Percentiles rank a stretch among this genome's conserved stretches.
These are phyloP conservation scores for Cnidoscolus chayamansa DNA, from an alignment of 441 rosid genomes.

Conservation along the genomic window DNA sequence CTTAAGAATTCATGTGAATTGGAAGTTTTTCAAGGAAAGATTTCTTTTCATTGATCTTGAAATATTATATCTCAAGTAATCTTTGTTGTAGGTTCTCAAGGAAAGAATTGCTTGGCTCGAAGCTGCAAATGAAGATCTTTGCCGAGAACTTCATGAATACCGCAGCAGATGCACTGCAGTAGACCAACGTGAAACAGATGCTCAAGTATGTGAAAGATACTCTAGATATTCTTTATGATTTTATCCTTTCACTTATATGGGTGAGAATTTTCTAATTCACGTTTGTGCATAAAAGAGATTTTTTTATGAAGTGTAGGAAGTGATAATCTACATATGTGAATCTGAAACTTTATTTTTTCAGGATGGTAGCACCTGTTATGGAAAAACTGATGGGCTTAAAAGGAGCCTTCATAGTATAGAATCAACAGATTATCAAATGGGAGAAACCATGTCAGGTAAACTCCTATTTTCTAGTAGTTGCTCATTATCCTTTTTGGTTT, in stretches of 20 bases:
- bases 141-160: slow-evolving; percentile 85
- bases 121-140: slow-evolving; percentile 88
- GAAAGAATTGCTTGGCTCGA: slow-evolving; percentile 94
- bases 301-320: neutral
- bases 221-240: slow-evolving; percentile 11
- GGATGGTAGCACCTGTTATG: slow-evolving; percentile 65
- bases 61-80: slow-evolving; percentile 7
- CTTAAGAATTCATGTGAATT: neutral
- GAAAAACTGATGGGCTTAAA: slow-evolving; percentile 73
- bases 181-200: slow-evolving; percentile 66
- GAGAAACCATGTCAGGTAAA: slow-evolving; percentile 64
- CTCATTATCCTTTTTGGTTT: neutral
- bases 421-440: slow-evolving; percentile 74
- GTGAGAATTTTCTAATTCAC: slow-evolving; percentile 1
- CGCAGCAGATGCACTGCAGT: slow-evolving; percentile 59
- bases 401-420: slow-evolving; percentile 81
- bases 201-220: slow-evolving; percentile 50
- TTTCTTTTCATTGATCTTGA: neutral
- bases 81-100: slow-evolving; percentile 59
- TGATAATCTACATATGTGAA: slow-evolving; percentile 15
- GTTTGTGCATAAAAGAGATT: neutral
- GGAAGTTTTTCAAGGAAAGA: neutral
- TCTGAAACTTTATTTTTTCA: slow-evolving; percentile 29
- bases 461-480: slow-evolving; percentile 11
- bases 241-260: neutral